Conservation (phyloP, 1,284 basidiomycete species). For the Porogramme epimiltina region DNA sequence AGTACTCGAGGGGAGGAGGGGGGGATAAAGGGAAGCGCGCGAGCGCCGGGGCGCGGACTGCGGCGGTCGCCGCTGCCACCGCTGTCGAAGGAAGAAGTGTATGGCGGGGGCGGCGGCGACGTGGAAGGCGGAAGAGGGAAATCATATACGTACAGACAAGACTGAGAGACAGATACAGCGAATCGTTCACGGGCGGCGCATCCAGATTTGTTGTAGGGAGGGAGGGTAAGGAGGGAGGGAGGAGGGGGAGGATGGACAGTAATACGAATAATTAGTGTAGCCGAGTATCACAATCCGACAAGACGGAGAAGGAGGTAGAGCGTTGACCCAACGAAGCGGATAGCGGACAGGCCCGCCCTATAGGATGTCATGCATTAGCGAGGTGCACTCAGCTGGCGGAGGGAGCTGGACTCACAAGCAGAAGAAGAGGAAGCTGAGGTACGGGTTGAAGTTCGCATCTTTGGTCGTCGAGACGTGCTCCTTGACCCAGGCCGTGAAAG, state of each 20-base stretch:
- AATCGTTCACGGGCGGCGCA: too few species aligned
- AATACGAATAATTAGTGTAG: constrained; percentile 10
- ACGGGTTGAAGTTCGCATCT: constrained; percentile 77
- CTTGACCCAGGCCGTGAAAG: constrained; percentile 69
- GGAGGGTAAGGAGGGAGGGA: not conserved
- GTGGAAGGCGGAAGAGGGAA: not conserved
- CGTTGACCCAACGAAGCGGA: constrained; percentile 79
- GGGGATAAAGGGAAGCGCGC: too few species aligned
- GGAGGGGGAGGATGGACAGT: not conserved
- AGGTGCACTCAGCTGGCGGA: not conserved
- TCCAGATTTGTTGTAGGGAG: too few species aligned
- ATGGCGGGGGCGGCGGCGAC: too few species aligned
- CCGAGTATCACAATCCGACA: constrained; percentile 45
- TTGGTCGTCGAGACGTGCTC: constrained; percentile 48
- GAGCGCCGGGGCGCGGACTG: too few species aligned
- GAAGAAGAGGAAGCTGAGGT: constrained; percentile 82
- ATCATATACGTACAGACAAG: constrained; percentile 20
- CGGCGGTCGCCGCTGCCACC: too few species aligned
- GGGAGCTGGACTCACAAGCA: constrained; percentile 74
- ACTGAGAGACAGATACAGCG: constrained; percentile 9
- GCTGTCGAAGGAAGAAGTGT: too few species aligned
- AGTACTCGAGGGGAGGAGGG: too few species aligned
- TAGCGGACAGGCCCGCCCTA: constrained; percentile 75
- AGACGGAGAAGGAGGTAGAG: constrained; percentile 79
- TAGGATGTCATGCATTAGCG: constrained; percentile 1